Conservation (phyloP, 768 basidiomycete genomes). For the Tulasnella sp. region DNA sequence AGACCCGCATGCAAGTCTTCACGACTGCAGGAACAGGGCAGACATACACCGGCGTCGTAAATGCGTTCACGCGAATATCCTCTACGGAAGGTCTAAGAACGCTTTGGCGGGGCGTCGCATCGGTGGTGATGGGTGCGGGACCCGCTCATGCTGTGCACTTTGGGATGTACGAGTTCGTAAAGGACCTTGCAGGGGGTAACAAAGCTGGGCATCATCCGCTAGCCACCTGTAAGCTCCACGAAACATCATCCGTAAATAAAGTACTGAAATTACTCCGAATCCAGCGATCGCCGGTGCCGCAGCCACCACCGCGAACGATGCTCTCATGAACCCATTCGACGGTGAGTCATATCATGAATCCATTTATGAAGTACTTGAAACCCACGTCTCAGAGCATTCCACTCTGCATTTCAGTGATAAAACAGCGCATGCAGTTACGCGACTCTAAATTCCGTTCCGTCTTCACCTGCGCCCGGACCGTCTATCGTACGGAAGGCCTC, state of each 20-base stretch:
- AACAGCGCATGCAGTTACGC: slow-evolving; percentile 98
- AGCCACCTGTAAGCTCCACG: slow-evolving; percentile 62
- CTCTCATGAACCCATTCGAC: slow-evolving; percentile 99
- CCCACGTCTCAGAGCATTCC: not conserved
- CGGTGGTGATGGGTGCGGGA: slow-evolving; percentile 91
- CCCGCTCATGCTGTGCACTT: slow-evolving; percentile 98
- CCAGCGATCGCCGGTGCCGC: slow-evolving; percentile 85
- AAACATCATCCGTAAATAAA: not conserved
- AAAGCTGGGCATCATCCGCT: slow-evolving; percentile 63
- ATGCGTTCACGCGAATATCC: slow-evolving; percentile 85
- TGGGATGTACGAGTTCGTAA: slow-evolving; percentile 87
- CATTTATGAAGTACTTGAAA: not conserved
- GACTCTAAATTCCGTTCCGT: slow-evolving; percentile 85
- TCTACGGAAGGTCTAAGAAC: slow-evolving; percentile 86
- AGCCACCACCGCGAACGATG: slow-evolving; percentile 91
- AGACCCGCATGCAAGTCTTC: slow-evolving; percentile 99
- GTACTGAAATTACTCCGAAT: not conserved
- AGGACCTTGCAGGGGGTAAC: slow-evolving; percentile 86
- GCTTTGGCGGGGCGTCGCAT: slow-evolving; percentile 93
- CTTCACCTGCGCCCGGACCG: slow-evolving; percentile 68
- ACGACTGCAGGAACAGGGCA: slow-evolving; percentile 68
- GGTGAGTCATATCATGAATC: slow-evolving; percentile 36
- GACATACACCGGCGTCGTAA: slow-evolving; percentile 79
- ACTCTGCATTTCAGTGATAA: slow-evolving; percentile 58
- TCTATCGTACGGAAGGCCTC: slow-evolving; percentile 78